Base-by-base conservation (phyloP, 192 early-diverging fungal genomes). In the Phlyctochytrium arcticum region DNA sequence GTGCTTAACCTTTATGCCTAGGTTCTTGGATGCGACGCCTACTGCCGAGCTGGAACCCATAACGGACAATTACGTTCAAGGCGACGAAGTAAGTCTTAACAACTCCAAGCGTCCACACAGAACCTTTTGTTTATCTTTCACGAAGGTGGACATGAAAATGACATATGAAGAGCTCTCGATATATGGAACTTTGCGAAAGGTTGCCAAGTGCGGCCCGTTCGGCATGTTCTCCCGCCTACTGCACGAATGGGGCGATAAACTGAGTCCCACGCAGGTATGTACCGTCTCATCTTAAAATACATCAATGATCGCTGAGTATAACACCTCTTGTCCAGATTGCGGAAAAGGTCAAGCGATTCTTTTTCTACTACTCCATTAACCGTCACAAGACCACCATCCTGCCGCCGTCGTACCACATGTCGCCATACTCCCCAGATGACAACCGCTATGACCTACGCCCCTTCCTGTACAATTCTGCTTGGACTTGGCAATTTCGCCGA, bases 361-460 rank as follows among this genome's bases (percentile, higher is more conserved):
- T 96, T 73, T 93, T 89, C 61, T 99, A 84, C 74, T 96, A 98
- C 66, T 83, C 94, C 6, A 94, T 99, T 57, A 99, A 99, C 81
- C 86, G 97, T 36, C 97, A 99, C 80, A 99, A 99, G 78, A 92
- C 96, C 81, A 99, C 97, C 6, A 92, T 96, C 0, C 65, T 99
- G 6, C 97, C 97, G 6, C 97, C 97, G 1, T 82, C 91, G 0
- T 96, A 96, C 73, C 95, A 98, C 57, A 93, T 96, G 44, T 93
- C 93, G 54, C 83, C 88, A 0, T 99, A 99, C 70, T 90, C 90
- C 51, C 92, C 96, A 3, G 97, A 99, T 61, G 95, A 98, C 70
- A 98, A 99, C 68, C 88, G 97, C 34, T 99, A 94, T 70, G 97
- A 99, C 65, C 68, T 97, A 60, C 81, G 97, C 2, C 97, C 92